Evolutionary conservation across 2,329 filamentous ascomycete genomes (phyloP).

Genomic region (Aureobasidium lini): DNA sequence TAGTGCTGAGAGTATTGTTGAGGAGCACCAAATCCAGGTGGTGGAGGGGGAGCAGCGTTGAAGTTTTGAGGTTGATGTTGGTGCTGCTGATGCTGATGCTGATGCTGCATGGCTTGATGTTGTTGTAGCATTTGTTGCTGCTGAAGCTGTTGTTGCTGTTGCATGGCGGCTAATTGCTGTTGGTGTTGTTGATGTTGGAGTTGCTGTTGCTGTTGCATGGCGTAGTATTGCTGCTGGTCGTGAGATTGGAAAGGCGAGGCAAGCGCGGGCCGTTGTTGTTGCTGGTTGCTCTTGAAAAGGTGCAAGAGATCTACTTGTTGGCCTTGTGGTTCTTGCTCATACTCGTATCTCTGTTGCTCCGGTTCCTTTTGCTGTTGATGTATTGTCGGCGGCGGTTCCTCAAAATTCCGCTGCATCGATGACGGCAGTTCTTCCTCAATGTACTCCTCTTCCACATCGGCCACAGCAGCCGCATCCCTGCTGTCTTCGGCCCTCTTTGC

Average conservation of each 20-base stretch:
- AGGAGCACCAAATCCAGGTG: neutral
- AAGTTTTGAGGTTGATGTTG: neutral
- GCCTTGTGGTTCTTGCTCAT: conserved; percentile 17
- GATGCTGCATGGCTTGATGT: neutral
- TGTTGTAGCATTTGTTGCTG: neutral
- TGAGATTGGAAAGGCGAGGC: conserved; percentile 1
- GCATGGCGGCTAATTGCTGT: neutral
- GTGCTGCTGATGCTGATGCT: neutral
- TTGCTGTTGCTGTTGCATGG: neutral
- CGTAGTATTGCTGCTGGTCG: neutral
- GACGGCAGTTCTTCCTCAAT: conserved; percentile 15
- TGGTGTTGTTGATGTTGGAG: neutral
- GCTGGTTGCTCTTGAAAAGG: conserved; percentile 22
- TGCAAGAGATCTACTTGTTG: conserved; percentile 20
- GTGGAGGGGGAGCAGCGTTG: neutral
- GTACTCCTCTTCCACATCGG: conserved; percentile 18
- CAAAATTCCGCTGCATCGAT: conserved; percentile 17
- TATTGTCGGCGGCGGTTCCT: conserved; percentile 10
- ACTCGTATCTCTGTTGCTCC: conserved; percentile 5
- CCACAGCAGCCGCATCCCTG: conserved; percentile 36
- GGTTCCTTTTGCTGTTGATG: conserved; percentile 14
- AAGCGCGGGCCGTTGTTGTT: conserved; percentile 7
- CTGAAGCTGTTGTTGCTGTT: neutral
- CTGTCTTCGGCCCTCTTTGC: conserved; percentile 46
- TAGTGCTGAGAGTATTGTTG: neutral